Evolutionary conservation across 2,329 filamentous ascomycete species (phyloP), one percentile per base, ranked within the genome.

Genomic region (Cladophialophora chaetospira): DNA sequence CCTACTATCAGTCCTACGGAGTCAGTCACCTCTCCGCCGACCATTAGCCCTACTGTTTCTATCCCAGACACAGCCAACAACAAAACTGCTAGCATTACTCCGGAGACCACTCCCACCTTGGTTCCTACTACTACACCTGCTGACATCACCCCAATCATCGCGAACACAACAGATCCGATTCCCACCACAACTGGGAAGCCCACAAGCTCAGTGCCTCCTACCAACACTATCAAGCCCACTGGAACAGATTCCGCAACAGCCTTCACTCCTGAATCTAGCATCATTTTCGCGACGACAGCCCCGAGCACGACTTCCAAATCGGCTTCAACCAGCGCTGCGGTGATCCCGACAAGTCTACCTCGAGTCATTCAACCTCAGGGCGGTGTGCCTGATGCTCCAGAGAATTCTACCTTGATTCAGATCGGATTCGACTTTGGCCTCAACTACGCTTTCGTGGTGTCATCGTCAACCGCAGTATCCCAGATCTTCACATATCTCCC

Each of bases 401-500:
- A 79, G 3, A 88, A 89, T 64, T 85, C 83, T 0, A 85, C 83
- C 3, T 74, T 89, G 65, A 87, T 96, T 65, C 91, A 96, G 70
- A 81, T 97, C 61, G 94, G 89, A 29, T 97, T 97, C 80, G 77
- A 84, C 50, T 88, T 85, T 68, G 82, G 83, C 1, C 81, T 96
- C 65, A 93, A 95, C 75, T 99, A 94, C 72, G 76, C 82, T 6
- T 96, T 95, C 69, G 88, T 97, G 25, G 86, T 88, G 9, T 78
- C 77, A 19, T 85, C 88, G 61, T 79, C 84, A 11, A 80, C 87
- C 62, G 88, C 91, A 15, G 88, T 90, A 4, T 84, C 84, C 35
- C 93, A 97, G 73, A 89, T 99, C 67, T 96, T 97, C 77, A 75
- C 83, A 51, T 88, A 84, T 63, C 77, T 97, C 3, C 91, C 91